Evolutionary conservation across 2,329 filamentous ascomycete genomes (phyloP), one percentile per base, ranked within the genome.

Genomic region (Penicillium polonicum): DNA sequence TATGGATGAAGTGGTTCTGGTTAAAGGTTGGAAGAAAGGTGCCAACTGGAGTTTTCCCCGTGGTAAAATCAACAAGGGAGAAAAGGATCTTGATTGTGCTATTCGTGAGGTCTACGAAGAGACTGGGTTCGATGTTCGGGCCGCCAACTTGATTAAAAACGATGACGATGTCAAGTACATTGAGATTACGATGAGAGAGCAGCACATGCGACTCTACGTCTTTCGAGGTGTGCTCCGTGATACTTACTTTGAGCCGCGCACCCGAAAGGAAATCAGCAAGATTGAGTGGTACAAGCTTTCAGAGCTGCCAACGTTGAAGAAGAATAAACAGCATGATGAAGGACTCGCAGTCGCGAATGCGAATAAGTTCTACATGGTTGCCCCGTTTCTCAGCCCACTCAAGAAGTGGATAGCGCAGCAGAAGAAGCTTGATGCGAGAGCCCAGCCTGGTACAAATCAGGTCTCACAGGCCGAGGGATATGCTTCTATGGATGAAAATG

Each of bases 321-420:
- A 89, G 72, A 86, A 82, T 65, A 92, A 88, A 70, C 82, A 86
- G n/a, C 82, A 85, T 45, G 82, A 88, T 50, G 80, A 83, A 36
- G 81, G 83, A 13, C 76, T 78, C 31, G 76, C 85, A 13, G 78
- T 78, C 15, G 76, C 81, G 3, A 90, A 88, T 65, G 86, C 87
- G 41, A 92, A 90, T 73, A 97, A 93, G 70, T 97, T 97, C 73
- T 99, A 97, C 76, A 97, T 97, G 91, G 94, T 99, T 19, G 92
- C 92, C 0, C 92, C 93, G 0, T 99, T 99, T 71, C 80, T 97
- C 54, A 86, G 86, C 1, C 89, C 87, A 6, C 76, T 99, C 48
- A 92, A 91, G 75, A 91, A 91, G 72, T 97, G 92, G 92, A 91
- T 97, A 46, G 80, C 86, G n/a, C 85, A 88, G 62, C 91, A 96